A percentile compares a stretch with the other conserved stretches of the same genome.
phyloP scores from a whole-genome alignment of 2,329 filamentous ascomycete species.

The Teratosphaeria pseudoeucalypti region DNA sequence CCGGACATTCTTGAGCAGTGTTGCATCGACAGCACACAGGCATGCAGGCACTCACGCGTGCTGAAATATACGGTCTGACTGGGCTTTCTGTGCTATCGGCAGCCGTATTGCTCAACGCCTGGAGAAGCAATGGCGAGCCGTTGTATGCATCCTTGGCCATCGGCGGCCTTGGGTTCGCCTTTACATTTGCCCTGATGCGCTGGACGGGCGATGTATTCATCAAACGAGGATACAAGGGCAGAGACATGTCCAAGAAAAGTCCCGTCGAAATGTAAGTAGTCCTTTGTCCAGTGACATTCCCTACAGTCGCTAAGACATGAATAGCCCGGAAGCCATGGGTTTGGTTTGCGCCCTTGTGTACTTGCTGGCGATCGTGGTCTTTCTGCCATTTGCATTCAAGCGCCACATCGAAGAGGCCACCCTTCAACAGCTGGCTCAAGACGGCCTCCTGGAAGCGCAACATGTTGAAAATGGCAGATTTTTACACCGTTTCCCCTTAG shows the following conservation, averaged over 20 bases:
- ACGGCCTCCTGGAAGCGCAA: conserved; percentile 65
- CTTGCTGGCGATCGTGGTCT: conserved; percentile 75
- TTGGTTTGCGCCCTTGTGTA: conserved; percentile 89
- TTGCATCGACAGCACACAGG: not conserved
- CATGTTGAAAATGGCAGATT: conserved; percentile 73
- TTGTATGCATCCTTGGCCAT: conserved; percentile 81
- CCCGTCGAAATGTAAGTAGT: conserved; percentile 60
- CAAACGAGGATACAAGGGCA: conserved; percentile 76
- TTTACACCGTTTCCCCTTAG: conserved; percentile 85
- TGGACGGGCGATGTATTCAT: conserved; percentile 91
- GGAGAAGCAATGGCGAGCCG: conserved; percentile 77
- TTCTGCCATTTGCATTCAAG: conserved; percentile 96
- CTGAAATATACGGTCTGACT: conserved; percentile 48
- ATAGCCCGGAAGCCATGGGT: conserved; percentile 86
- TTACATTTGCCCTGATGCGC: conserved; percentile 74
- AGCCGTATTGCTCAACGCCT: conserved; percentile 67
- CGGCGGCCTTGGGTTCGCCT: conserved; percentile 71
- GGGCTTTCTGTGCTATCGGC: conserved; percentile 59
- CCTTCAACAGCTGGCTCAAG: conserved; percentile 82
- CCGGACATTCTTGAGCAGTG: not conserved
- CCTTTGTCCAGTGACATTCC: not conserved
- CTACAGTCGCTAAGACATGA: conserved; percentile 12
- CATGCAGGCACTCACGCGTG: conserved; percentile 35
- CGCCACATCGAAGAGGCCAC: conserved; percentile 95
- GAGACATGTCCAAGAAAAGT: conserved; percentile 71